phyloP scores from a whole-genome alignment of 768 basidiomycete genomes.

The Tricholoma hemisulphureum region DNA sequence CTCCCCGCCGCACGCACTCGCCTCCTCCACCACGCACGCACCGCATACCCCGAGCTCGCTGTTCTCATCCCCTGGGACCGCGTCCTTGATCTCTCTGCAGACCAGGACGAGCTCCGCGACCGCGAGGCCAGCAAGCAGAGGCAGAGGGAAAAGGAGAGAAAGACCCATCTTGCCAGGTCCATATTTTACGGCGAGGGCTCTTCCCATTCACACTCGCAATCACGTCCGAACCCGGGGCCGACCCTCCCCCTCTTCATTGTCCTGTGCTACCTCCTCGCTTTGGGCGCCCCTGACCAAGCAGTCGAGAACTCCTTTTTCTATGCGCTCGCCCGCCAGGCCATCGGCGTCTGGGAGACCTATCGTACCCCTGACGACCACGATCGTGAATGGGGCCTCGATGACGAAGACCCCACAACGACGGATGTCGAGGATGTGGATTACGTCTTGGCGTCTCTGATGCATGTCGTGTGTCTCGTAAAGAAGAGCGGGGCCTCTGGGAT shows the following conservation, averaged over 20 bases:
- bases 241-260: conserved; percentile 55
- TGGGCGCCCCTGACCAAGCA: conserved; percentile 40
- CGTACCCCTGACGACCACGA: neutral
- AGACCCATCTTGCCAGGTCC: conserved; percentile 6
- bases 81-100: conserved; percentile 9
- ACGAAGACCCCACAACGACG: conserved; percentile 1
- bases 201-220: neutral
- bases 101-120: conserved; percentile 7
- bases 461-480: conserved; percentile 40
- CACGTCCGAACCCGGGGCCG: neutral
- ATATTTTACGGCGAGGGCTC: conserved; percentile 12
- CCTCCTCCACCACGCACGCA: conserved; percentile 25
- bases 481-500: neutral
- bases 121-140: conserved; percentile 9
- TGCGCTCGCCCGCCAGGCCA: conserved; percentile 38
- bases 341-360: conserved; percentile 37
- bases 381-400: neutral
- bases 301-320: conserved; percentile 30
- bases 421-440: conserved; percentile 45
- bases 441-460: conserved; percentile 57
- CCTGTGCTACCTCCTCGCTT: conserved; percentile 55
- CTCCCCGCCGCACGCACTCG: conserved; percentile 33
- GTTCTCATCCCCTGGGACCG: conserved; percentile 21
- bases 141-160: neutral
- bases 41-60: conserved; percentile 24